Evolutionary conservation across 75 land plant species (phyloP), one percentile per base, ranked within the genome.

Genomic region (Pinus tabuliformis): DNA sequence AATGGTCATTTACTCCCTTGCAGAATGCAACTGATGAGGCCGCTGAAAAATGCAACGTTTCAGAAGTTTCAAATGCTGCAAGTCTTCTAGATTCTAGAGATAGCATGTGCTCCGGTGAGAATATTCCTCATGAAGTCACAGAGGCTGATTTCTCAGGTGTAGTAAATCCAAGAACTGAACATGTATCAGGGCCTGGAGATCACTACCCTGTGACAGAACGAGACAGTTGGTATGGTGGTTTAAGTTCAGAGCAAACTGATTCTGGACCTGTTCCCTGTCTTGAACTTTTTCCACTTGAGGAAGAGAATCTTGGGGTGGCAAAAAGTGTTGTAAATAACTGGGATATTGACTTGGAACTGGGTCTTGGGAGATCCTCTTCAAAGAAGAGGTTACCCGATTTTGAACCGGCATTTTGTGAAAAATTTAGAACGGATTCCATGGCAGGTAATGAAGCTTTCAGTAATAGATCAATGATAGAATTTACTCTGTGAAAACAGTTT

Each of bases 201-300:
- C 71, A 68, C 22, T 30, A 37, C n/a, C 24, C 52, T 20, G 37
- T 68, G 22, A n/a, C 9, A 68, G n/a, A 7, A 42, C 4, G 17
- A 20, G 71, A 13, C 71, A 42, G 17, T n/a, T 68, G 71, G 22
- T 68, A 68, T 68, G 22, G 21, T n/a, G 52, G 24, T n/a, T 68
- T 52, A 8, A 68, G 52, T 68, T 7, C 52, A 42, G 52, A 3
- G 18, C 21, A 39, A 68, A 39, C 14, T n/a, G 71, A 68, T 68
- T 20, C 20, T 8, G 71, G 42, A 42, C 52, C 71, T 37, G 49
- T 42, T 42, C 22, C 33, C 37, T 68, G 39, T 52, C 71, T 68
- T 20, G 11, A 68, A 68, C 71, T 68, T 37, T 68, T 68, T 68
- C 71, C 71, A 42, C 71, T 68, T 3, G 71, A 68, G 71, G 71